Evolutionary conservation across 2,329 filamentous ascomycete genomes (phyloP).

Genomic region (Orbilia blumenaviensis): DNA sequence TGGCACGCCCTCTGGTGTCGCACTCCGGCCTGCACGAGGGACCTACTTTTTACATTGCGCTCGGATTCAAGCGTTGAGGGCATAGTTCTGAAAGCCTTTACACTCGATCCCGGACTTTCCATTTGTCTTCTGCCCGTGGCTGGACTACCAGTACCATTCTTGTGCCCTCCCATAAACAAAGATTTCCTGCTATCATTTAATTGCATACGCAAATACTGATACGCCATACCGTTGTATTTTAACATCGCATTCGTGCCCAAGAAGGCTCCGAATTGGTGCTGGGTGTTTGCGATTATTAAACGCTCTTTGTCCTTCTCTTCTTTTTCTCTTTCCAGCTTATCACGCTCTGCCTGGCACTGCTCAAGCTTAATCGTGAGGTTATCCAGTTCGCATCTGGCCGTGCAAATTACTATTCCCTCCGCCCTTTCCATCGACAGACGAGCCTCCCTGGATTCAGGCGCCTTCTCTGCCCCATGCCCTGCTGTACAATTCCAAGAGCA

Average conservation of each 20-base stretch:
- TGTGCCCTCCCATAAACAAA: constrained; percentile 51
- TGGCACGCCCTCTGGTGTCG: no score
- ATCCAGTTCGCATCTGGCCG: constrained; percentile 41
- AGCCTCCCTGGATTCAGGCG: no score
- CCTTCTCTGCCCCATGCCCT: no score
- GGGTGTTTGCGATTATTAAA: constrained; percentile 59
- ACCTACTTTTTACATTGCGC: no score
- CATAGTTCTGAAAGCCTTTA: no score
- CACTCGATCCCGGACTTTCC: no score
- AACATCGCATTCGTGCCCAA: constrained; percentile 61
- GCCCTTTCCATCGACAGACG: no score
- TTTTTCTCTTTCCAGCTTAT: constrained; percentile 56
- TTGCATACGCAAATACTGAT: constrained; percentile 61
- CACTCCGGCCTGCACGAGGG: no score
- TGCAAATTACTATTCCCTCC: constrained; percentile 4
- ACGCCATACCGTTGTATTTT: constrained; percentile 62
- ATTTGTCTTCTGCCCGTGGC: no score
- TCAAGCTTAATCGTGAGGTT: constrained; percentile 56
- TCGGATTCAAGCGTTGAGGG: no score
- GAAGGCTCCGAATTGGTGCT: constrained; percentile 61
- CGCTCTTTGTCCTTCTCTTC: constrained; percentile 60
- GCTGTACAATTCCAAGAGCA: no score
- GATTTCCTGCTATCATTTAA: constrained; percentile 55
- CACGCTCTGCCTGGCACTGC: constrained; percentile 57
- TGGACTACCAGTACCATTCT: constrained; percentile 59